phyloP scores from a whole-genome alignment of 805 yeast genomes.

The Lipomyces yamanashiensis region DNA sequence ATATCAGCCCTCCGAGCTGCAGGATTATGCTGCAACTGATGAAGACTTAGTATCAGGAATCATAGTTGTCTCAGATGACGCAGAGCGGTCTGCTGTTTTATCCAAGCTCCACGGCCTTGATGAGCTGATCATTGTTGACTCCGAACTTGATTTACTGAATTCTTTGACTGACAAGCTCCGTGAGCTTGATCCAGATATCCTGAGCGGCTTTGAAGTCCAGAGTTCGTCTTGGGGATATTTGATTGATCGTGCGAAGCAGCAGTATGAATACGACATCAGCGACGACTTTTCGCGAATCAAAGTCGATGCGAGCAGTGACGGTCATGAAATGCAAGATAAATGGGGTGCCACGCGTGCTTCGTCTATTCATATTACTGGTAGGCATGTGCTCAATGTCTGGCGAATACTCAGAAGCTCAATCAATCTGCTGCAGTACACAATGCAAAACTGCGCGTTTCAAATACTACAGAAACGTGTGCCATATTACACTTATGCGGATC shows the following conservation, averaged over 20 bases:
- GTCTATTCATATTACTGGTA: constrained; percentile 68
- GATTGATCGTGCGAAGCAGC: constrained; percentile 57
- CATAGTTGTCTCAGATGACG: constrained; percentile 42
- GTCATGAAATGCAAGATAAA: constrained; percentile 46
- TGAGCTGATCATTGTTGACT: constrained; percentile 53
- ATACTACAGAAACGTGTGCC: constrained; percentile 72
- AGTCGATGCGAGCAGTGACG: constrained; percentile 50
- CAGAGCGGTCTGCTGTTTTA: neutral
- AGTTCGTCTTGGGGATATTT: constrained; percentile 88
- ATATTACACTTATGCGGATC: constrained; percentile 53
- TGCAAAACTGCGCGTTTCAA: constrained; percentile 77
- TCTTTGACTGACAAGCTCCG: constrained; percentile 61
- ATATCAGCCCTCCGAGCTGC: constrained; percentile 40
- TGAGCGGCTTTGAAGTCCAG: constrained; percentile 85
- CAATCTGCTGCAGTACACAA: constrained; percentile 65
- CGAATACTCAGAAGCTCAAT: constrained; percentile 67
- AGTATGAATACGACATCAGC: constrained; percentile 58
- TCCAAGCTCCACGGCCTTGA: constrained; percentile 37
- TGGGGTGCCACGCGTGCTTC: constrained; percentile 88
- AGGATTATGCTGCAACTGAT: constrained; percentile 2
- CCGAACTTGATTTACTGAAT: constrained; percentile 65
- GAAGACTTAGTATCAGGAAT: constrained; percentile 26
- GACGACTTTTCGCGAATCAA: constrained; percentile 64
- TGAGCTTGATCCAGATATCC: constrained; percentile 79
- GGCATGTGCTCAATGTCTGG: constrained; percentile 89